Evolutionary conservation across 1,284 basidiomycete species (phyloP), one percentile per base, ranked within the genome.

Genomic region (Farysia itapuensis): DNA sequence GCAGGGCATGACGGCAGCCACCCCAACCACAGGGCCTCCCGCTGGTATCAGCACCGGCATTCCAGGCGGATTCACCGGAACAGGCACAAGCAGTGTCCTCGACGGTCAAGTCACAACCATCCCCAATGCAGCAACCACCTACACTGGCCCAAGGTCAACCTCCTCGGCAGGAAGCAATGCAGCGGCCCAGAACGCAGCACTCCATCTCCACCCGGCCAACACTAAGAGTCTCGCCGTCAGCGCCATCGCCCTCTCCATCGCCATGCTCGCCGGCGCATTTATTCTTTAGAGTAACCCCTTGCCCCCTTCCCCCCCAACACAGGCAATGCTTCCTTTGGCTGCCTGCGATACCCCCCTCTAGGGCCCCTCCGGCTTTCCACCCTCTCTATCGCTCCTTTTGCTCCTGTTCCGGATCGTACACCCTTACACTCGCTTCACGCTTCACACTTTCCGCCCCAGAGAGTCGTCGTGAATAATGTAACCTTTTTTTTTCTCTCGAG

Each of bases 101-200:
- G 57, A 60, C 12, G 57, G 57, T 6, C 45, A 44, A 20, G 48
- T 60, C 20, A 34, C 33, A 0, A 60, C 57, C 15, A 60, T 61
- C 21, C 47, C 51, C 16, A 61, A 61, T 16, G 58, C 51, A 1
- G 58, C 58, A 2, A 61, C 58, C 3, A 61, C 58, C n/a, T 61
- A 51, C 29, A 61, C 47, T 1, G 41, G 51, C 0, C 47, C 51
- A 7, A 19, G 39, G 2, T 30, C 31, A 13, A 29, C 13, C 6
- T 21, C 34, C 9, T 21, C 34, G 11, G 34, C 34, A 6, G 18
- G 19, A 11, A 20, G 24, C 24, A 35, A 25, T 3, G n/a, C 29
- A 7, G 29, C 31, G 21, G 14, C 31, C 2, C 4, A 22, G 7
- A 25, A 37, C 34, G 13, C 34, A 12, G 34, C 18, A 20, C 9